A percentile compares a stretch with the other conserved stretches of the same genome.
Conservation (phyloP, 2,329 filamentous ascomycete species). For the Exophiala bonariae region DNA sequence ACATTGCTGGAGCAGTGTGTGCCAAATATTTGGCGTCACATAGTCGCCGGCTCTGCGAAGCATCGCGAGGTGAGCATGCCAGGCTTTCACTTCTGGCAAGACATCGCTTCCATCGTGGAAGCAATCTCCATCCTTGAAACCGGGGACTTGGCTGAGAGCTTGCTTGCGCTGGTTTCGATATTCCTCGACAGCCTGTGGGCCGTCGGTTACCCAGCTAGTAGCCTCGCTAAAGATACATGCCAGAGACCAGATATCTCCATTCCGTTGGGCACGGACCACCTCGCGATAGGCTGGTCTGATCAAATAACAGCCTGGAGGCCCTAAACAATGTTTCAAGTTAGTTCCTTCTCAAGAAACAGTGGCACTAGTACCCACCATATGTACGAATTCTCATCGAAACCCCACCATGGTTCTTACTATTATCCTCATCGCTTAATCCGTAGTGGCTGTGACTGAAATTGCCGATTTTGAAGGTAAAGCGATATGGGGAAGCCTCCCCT, state of each 20-base stretch:
- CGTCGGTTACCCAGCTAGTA: slow-evolving; percentile 28
- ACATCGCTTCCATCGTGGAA: no score
- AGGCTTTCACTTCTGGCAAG: no score
- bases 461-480: slow-evolving; percentile 33
- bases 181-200: slow-evolving; percentile 4
- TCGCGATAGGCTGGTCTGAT: no score
- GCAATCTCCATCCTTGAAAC: no score
- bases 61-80: no score
- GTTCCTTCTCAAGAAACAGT: no score
- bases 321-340: slow-evolving; percentile 2
- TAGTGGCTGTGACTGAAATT: slow-evolving; percentile 31
- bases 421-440: slow-evolving; percentile 1
- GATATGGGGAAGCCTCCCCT: slow-evolving; percentile 14
- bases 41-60: background rate
- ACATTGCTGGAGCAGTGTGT: background rate
- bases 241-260: slow-evolving; percentile 36
- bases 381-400: slow-evolving; percentile 4
- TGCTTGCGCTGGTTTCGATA: background rate
- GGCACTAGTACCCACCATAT: slow-evolving; percentile 4
- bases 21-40: background rate
- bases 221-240: slow-evolving; percentile 36
- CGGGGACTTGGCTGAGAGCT: no score
- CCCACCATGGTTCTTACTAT: background rate
- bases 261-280: background rate
- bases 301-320: background rate